phyloP scores from a whole-genome alignment of 2,329 filamentous ascomycete genomes.

The Cercospora berteroae region DNA sequence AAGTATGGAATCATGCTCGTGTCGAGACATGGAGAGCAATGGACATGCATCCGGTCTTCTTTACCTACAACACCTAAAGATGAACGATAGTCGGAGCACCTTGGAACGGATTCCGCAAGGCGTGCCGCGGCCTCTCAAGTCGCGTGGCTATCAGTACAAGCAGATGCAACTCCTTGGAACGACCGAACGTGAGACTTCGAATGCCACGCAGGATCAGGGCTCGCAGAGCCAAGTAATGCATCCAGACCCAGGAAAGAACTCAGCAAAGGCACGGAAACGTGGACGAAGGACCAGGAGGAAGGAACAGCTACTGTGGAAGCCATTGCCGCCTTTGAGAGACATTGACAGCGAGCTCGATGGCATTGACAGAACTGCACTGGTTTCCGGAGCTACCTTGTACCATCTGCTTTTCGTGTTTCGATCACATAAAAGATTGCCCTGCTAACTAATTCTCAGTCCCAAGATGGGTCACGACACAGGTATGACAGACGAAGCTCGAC shows the following conservation, averaged over 20 bases:
- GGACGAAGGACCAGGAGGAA: neutral
- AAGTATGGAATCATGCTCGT: neutral
- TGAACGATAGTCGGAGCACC: neutral
- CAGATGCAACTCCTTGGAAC: neutral
- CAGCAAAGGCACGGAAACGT: neutral
- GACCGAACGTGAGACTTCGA: neutral
- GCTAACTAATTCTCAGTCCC: slow-evolving; percentile 8
- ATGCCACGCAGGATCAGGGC: neutral
- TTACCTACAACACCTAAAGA: neutral
- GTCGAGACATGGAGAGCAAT: neutral
- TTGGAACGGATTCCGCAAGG: neutral
- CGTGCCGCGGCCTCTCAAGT: neutral
- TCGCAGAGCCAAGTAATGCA: neutral
- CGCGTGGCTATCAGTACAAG: neutral
- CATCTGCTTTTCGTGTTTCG: neutral
- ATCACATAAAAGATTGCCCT: neutral
- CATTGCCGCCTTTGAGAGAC: slow-evolving; percentile 9
- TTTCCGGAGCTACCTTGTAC: neutral
- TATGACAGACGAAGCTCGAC: slow-evolving; percentile 2
- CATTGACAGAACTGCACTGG: neutral
- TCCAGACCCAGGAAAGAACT: neutral
- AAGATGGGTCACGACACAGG: slow-evolving; percentile 11
- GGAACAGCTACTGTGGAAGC: neutral
- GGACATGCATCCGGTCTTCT: neutral
- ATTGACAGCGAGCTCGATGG: neutral